Evolutionary conservation across 768 basidiomycete genomes (phyloP).

Genomic region (Ramaria rubella): DNA sequence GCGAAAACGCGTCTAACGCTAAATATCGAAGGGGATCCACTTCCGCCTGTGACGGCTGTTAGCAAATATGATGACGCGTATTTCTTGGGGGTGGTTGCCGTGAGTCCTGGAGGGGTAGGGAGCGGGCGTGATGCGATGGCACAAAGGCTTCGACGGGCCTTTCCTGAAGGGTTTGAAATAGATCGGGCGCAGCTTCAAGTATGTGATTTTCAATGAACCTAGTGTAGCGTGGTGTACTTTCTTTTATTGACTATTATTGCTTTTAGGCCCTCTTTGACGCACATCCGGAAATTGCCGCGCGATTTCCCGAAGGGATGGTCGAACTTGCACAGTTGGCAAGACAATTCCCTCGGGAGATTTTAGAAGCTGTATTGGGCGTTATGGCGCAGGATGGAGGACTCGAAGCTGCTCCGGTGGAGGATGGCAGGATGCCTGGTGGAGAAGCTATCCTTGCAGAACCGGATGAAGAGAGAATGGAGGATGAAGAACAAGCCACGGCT

Average conservation of each 20-base stretch:
- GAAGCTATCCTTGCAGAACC: conserved; percentile 20
- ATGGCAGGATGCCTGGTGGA: conserved; percentile 36
- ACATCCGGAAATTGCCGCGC: conserved; percentile 44
- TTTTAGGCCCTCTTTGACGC: conserved; percentile 48
- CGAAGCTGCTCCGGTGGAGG: conserved; percentile 25
- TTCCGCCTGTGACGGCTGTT: conserved; percentile 61
- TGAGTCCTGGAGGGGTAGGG: neutral
- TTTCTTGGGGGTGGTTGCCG: conserved; percentile 52
- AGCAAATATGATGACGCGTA: conserved; percentile 67
- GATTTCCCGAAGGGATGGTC: conserved; percentile 60
- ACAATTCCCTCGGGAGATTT: conserved; percentile 35
- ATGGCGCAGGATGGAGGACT: conserved; percentile 34
- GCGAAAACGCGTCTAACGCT: conserved; percentile 54
- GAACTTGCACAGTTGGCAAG: conserved; percentile 54
- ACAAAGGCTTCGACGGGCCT: neutral
- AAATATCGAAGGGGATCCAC: conserved; percentile 47
- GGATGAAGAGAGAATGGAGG: conserved; percentile 13
- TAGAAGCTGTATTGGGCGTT: conserved; percentile 53
- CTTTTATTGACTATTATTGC: conserved; percentile 4
- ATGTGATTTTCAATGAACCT: neutral
- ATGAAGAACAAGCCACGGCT: too few relatives aligned
- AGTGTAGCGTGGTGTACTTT: neutral
- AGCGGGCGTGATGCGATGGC: neutral
- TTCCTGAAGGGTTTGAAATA: conserved; percentile 1
- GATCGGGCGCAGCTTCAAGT: conserved; percentile 43